A percentile compares a stretch with the other conserved stretches of the same genome.
phyloP scores from a whole-genome alignment of 2,329 filamentous ascomycete species.

The Fusarium poae region DNA sequence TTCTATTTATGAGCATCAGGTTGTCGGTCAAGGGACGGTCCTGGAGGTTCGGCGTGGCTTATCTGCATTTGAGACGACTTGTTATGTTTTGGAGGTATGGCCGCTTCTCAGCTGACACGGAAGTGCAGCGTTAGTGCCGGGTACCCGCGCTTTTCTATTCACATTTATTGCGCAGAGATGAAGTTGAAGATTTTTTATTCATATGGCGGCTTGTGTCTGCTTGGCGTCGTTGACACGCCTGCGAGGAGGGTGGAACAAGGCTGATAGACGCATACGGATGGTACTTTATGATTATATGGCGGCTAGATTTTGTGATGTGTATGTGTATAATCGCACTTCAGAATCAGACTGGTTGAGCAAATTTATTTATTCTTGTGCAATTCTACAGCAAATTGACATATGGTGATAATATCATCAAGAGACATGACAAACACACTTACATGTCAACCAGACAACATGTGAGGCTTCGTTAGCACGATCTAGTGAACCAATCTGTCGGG shows the following conservation, averaged over 20 bases:
- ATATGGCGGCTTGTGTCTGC: slow-evolving; percentile 8
- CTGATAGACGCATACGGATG: slow-evolving; percentile 41
- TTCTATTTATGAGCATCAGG: slow-evolving; percentile 44
- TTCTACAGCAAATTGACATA: background rate
- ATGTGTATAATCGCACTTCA: slow-evolving; percentile 5
- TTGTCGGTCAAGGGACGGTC: slow-evolving; percentile 41
- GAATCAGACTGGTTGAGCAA: slow-evolving; percentile 7
- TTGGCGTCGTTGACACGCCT: slow-evolving; percentile 10
- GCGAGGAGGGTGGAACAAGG: slow-evolving; percentile 14
- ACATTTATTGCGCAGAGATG: slow-evolving; percentile 12
- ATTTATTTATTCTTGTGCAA: slow-evolving; percentile 4
- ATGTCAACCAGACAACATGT: background rate
- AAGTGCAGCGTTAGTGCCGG: background rate
- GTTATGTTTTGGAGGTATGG: slow-evolving; percentile 15
- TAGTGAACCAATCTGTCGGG: slow-evolving; percentile 33
- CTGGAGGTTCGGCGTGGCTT: slow-evolving; percentile 41
- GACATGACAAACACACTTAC: background rate
- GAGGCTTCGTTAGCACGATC: background rate
- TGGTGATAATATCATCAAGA: background rate
- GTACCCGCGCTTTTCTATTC: slow-evolving; percentile 11
- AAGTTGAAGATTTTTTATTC: slow-evolving; percentile 8
- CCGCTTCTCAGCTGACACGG: background rate
- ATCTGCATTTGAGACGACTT: slow-evolving; percentile 39
- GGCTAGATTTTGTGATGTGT: slow-evolving; percentile 25
- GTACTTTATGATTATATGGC: slow-evolving; percentile 32